A percentile compares a stretch with the other conserved stretches of the same genome.
Conservation (phyloP, 169 alveolate species). For the Plasmodium relictum region DNA sequence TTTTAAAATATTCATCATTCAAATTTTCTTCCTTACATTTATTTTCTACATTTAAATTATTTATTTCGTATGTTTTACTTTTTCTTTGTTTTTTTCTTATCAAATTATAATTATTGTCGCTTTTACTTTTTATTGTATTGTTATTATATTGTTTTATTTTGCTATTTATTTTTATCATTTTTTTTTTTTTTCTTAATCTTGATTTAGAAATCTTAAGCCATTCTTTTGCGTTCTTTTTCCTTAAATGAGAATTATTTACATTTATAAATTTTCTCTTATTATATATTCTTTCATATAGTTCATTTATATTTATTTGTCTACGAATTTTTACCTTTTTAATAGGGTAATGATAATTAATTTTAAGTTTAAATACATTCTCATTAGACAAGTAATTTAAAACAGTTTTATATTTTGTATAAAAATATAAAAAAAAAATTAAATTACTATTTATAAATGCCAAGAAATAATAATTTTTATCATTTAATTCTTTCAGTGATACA, state of each 20-base stretch:
- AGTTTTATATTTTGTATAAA: slow-evolving; percentile 57
- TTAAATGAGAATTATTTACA: neutral
- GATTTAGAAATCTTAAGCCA: slow-evolving; percentile 28
- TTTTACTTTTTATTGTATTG: neutral
- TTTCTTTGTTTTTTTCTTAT: neutral
- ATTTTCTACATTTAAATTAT: neutral
- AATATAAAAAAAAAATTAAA: slow-evolving; percentile 62
- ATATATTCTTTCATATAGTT: slow-evolving; percentile 17
- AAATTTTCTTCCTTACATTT: neutral
- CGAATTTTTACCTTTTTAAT: slow-evolving; percentile 14
- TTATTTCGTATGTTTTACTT: neutral
- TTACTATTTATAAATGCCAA: slow-evolving; percentile 50
- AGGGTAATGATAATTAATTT: slow-evolving; percentile 42
- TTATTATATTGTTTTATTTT: slow-evolving; percentile 9
- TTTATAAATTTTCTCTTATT: slow-evolving; percentile 30
- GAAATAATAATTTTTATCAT: slow-evolving; percentile 58
- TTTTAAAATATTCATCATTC: neutral
- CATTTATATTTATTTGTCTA: slow-evolving; percentile 15
- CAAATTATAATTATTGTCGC: neutral
- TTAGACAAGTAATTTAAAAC: slow-evolving; percentile 28
- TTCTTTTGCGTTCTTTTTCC: slow-evolving; percentile 15
- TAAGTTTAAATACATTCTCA: slow-evolving; percentile 18
- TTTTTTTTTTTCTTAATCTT: slow-evolving; percentile 34
- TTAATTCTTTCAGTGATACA: slow-evolving; percentile 32
- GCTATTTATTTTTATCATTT: slow-evolving; percentile 11